phyloP scores from a whole-genome alignment of 1,284 basidiomycete species.

The Ceratobasidium sp. region DNA sequence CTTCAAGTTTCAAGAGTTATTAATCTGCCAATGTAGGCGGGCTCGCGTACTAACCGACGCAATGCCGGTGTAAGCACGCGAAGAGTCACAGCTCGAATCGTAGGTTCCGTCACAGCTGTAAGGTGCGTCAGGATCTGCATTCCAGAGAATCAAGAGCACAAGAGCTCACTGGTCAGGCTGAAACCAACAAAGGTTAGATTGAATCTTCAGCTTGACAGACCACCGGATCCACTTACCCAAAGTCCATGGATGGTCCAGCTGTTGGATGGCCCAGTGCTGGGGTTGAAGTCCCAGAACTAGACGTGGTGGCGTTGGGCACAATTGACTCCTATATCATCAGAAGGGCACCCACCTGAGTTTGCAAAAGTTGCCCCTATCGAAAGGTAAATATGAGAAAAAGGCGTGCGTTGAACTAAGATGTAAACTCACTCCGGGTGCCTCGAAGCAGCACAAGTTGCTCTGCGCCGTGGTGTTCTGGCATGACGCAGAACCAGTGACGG shows the following conservation, averaged over 20 bases:
- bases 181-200: not conserved
- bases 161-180: slow-evolving; percentile 41
- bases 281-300: slow-evolving; percentile 52
- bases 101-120: slow-evolving; percentile 78
- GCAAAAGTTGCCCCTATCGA: slow-evolving; percentile 47
- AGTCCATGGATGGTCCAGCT: slow-evolving; percentile 51
- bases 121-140: not conserved
- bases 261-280: slow-evolving; percentile 51
- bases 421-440: slow-evolving; percentile 47
- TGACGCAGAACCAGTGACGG: slow-evolving; percentile 38
- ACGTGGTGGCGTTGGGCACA: not conserved
- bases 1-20: slow-evolving; percentile 56
- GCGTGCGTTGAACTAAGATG: not conserved
- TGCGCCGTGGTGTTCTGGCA: slow-evolving; percentile 49
- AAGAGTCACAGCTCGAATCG: slow-evolving; percentile 72
- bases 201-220: not conserved
- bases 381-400: slow-evolving; percentile 5
- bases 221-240: slow-evolving; percentile 44
- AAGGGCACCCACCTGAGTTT: slow-evolving; percentile 45
- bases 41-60: slow-evolving; percentile 59
- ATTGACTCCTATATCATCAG: not conserved
- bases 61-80: slow-evolving; percentile 73
- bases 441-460: slow-evolving; percentile 49
- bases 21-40: not conserved
- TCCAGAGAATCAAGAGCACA: too few species aligned